These are phyloP conservation scores for Talinum fruticosum DNA, from an alignment of 148 eudicot species.

Conservation along the genomic window DNA sequence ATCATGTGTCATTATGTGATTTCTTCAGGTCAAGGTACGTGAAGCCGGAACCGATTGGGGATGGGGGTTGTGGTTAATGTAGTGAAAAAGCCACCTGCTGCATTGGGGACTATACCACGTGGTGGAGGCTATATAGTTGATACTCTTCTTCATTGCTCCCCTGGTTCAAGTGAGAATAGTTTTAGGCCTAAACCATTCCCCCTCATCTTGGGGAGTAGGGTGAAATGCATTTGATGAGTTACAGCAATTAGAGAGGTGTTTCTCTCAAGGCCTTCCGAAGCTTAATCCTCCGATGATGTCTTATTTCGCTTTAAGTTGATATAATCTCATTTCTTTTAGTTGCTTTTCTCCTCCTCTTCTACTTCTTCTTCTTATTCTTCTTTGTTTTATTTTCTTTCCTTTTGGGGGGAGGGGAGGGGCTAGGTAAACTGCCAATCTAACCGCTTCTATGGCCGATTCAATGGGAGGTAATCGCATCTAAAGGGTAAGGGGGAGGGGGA, in stretches of 20 bases:
- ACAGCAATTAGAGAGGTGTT: slow-evolving; percentile 79
- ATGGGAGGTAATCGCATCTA: no score
- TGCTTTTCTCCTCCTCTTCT: no score
- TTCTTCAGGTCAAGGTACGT: slow-evolving; percentile 68
- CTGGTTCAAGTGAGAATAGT: slow-evolving; percentile 81
- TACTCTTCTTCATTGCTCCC: slow-evolving; percentile 87
- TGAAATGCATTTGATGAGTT: slow-evolving; percentile 99
- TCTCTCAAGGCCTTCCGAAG: slow-evolving; percentile 87
- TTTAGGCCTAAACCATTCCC: slow-evolving; percentile 86
- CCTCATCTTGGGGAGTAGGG: slow-evolving; percentile 95
- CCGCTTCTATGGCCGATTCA: no score
- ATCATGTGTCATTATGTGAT: neutral
- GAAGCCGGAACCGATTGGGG: slow-evolving; percentile 97
- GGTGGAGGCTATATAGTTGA: slow-evolving; percentile 83
- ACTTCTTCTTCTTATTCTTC: no score
- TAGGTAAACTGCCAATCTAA: no score
- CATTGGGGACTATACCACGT: slow-evolving; percentile 53
- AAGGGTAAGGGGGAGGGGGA: no score
- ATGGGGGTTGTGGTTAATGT: slow-evolving; percentile 97
- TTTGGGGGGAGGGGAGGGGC: no score
- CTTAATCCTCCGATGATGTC: slow-evolving; percentile 90
- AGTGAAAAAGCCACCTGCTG: slow-evolving; percentile 51
- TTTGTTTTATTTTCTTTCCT: no score
- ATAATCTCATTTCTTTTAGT: neutral
- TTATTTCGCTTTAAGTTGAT: neutral